Evolutionary conservation across 306 rosid genomes (phyloP).

Genomic region (Rubus idaeus): DNA sequence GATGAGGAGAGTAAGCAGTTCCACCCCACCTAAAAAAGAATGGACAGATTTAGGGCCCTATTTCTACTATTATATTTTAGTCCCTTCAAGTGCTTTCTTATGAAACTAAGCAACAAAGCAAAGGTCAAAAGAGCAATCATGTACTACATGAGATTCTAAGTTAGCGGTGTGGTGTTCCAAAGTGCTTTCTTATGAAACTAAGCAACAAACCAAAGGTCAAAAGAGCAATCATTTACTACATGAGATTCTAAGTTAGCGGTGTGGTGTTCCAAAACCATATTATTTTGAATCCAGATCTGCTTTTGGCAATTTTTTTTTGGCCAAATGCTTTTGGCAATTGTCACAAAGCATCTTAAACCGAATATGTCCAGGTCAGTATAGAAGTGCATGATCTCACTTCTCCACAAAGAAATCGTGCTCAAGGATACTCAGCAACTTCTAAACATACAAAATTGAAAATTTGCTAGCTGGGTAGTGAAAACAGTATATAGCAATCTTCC

Average conservation of each 20-base stretch:
- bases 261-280: conserved; percentile 25
- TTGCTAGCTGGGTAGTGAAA: conserved; percentile 17
- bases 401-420: conserved; percentile 6
- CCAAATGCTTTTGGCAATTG: neutral
- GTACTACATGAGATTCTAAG: conserved; percentile 29
- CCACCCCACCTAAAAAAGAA: conserved; percentile 11
- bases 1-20: conserved; percentile 14
- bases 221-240: conserved; percentile 23
- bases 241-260: conserved; percentile 32
- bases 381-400: conserved; percentile 19
- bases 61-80: conserved; percentile 12
- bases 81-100: conserved; percentile 27
- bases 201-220: conserved; percentile 33
- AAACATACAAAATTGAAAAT: conserved; percentile 6
- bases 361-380: neutral
- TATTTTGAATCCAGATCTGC: conserved; percentile 9
- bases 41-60: neutral
- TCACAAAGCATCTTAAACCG: conserved; percentile 13
- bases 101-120: conserved; percentile 26
- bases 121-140: conserved; percentile 32
- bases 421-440: conserved; percentile 2
- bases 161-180: conserved; percentile 11
- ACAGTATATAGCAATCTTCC: conserved; percentile 29
- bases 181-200: conserved; percentile 22
- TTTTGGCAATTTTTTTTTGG: neutral